Conservation (phyloP, 208 protist genomes). For the Crithidia mellificae region DNA sequence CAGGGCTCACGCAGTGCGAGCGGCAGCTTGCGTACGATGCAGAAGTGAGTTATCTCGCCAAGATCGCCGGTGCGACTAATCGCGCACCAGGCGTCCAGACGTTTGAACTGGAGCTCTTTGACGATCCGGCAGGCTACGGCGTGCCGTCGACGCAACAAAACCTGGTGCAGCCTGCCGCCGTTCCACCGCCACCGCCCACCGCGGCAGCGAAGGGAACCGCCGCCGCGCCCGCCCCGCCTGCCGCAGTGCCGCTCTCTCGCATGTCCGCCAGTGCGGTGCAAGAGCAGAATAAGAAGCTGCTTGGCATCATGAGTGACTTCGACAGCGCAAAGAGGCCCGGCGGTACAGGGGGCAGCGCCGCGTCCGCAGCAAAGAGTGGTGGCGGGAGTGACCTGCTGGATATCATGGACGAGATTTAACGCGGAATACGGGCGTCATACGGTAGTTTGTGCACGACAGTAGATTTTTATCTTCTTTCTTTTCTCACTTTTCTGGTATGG, state of each 20-base stretch:
- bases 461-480: too few relatives aligned
- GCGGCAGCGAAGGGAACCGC: conserved; percentile 4
- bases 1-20: conserved; percentile 11
- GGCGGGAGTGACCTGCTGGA: conserved; percentile 59
- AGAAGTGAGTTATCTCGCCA: conserved; percentile 64
- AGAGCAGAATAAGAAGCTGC: conserved; percentile 55
- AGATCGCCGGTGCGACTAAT: conserved; percentile 38
- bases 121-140: conserved; percentile 11
- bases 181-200: not conserved
- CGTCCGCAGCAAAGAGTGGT: not conserved
- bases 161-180: too few relatives aligned
- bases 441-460: too few relatives aligned
- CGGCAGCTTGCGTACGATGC: conserved; percentile 37
- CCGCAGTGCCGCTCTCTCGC: conserved; percentile 29
- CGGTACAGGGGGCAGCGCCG: not conserved
- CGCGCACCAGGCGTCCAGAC: conserved; percentile 11
- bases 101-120: conserved; percentile 58
- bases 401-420: conserved; percentile 84
- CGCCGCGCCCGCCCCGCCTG: not conserved
- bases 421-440: not conserved
- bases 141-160: too few relatives aligned
- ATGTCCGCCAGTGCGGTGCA: conserved; percentile 43
- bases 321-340: not conserved
- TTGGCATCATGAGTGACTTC: conserved; percentile 58
- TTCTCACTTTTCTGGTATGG: too few relatives aligned